Conservation (phyloP, 2,329 filamentous ascomycete species). For the Ascochyta pisi region DNA sequence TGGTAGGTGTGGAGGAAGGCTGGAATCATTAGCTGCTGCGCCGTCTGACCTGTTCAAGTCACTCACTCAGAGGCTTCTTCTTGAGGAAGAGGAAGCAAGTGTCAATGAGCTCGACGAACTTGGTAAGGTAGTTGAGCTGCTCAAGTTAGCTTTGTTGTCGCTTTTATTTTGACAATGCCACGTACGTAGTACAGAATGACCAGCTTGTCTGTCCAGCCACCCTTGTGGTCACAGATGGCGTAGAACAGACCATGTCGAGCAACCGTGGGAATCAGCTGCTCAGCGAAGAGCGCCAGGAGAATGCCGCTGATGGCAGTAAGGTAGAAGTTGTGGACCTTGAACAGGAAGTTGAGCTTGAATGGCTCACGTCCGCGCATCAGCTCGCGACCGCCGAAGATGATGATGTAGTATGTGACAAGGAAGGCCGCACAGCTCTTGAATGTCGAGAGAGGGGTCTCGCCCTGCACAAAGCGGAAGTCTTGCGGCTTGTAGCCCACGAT, state of each 20-base stretch:
- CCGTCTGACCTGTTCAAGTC: neutral
- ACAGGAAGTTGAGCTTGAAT: constrained; percentile 85
- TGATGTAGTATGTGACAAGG: constrained; percentile 85
- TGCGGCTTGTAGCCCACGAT: constrained; percentile 82
- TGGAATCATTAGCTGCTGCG: constrained; percentile 37
- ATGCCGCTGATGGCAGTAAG: constrained; percentile 83
- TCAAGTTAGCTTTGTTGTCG: constrained; percentile 46
- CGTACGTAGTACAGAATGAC: constrained; percentile 96
- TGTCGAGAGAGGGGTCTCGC: constrained; percentile 88
- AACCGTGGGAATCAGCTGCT: constrained; percentile 87
- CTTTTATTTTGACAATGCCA: constrained; percentile 28
- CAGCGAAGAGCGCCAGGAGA: constrained; percentile 83
- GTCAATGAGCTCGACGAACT: constrained; percentile 94
- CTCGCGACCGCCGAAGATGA: constrained; percentile 93
- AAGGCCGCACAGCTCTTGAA: constrained; percentile 81
- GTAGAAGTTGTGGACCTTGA: constrained; percentile 97
- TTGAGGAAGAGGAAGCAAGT: constrained; percentile 97
- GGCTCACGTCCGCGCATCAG: constrained; percentile 86
- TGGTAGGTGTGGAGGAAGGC: constrained; percentile 99
- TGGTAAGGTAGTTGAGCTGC: constrained; percentile 96
- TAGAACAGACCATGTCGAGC: constrained; percentile 84
- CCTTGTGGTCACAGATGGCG: constrained; percentile 79
- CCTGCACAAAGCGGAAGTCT: constrained; percentile 83
- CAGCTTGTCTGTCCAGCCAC: constrained; percentile 92
- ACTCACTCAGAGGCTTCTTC: constrained; percentile 93